Conservation (phyloP, 1,284 basidiomycete species). For the Pholiota adiposa region DNA sequence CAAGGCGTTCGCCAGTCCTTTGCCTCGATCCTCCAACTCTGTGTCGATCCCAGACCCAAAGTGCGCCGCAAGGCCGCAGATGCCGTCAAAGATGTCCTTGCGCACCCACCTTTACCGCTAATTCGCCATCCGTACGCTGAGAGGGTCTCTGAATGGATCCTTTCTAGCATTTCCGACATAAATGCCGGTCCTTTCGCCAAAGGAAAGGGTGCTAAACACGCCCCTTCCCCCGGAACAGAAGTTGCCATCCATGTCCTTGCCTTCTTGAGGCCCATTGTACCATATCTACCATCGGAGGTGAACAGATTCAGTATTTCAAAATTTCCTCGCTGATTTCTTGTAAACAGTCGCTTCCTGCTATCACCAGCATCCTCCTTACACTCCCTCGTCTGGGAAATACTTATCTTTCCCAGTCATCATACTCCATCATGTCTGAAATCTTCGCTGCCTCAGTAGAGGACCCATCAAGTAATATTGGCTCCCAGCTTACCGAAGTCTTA, state of each 20-base stretch:
- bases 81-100: constrained; percentile 77
- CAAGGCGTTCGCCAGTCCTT: constrained; percentile 78
- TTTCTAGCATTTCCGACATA: constrained; percentile 69
- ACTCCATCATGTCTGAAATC: constrained; percentile 79
- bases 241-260: constrained; percentile 83
- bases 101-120: constrained; percentile 76
- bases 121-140: constrained; percentile 85
- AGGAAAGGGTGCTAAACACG: constrained; percentile 59
- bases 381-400: constrained; percentile 84
- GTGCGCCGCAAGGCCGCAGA: constrained; percentile 92
- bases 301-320: constrained; percentile 31
- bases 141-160: constrained; percentile 81
- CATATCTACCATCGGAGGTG: constrained; percentile 69
- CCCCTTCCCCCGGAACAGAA: constrained; percentile 68
- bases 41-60: constrained; percentile 90
- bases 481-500: constrained; percentile 72
- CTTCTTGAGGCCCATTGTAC: constrained; percentile 67
- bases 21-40: constrained; percentile 80
- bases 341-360: constrained; percentile 72
- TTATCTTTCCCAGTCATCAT: constrained; percentile 84
- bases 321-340: constrained; percentile 21
- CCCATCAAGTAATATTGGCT: constrained; percentile 46
- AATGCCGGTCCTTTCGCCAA: constrained; percentile 64
- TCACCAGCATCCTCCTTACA: constrained; percentile 73
- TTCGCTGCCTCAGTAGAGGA: constrained; percentile 61